Evolutionary conservation across 2,329 filamentous ascomycete species (phyloP), one percentile per base, ranked within the genome.

Genomic region (Dryadomyces quercivorus): DNA sequence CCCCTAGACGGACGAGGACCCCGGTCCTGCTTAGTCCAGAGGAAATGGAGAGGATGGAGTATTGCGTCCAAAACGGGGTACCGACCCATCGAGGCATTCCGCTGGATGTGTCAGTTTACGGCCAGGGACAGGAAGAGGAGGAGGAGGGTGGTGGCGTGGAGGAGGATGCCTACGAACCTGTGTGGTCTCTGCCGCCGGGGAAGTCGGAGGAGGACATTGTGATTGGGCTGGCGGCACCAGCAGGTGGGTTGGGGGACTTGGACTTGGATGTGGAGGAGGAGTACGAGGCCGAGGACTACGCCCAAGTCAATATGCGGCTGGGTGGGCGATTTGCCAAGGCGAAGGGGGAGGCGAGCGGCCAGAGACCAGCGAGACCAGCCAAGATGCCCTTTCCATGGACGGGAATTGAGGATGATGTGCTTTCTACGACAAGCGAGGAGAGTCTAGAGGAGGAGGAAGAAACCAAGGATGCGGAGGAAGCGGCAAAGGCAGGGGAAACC

Each of bases 31-130:
- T 44, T 9, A 44, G 42, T 16, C 42, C 16, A 3, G 16, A 44
- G n/a, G 42, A 44, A 3, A 44, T 44, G 42, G 42, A 44, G 16
- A 44, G 16, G 42, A 44, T 44, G n/a, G 42, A 44, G 42, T 50
- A 62, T 44, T 61, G 56, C 3, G 59, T 58, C 31, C 63, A 60
- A 4, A 58, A 64, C 43, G 67, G 66, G 0, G 62, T 63, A 22
- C 51, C 66, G 6, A 60, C 67, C 5, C 67, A 68, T 51, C 65
- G 63, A 5, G 67, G 67, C 8, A 60, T 59, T 13, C 59, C 59
- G 2, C 52, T 61, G 13, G 56, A 59, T 13, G 50, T 59, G 2
- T 57, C 58, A 1, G 47, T 42, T 0, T 58, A 54, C 40, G 51
- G 56, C 21, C 53, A 44, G 1, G 18, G 48, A 0, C 49, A 36